phyloP scores from a whole-genome alignment of 345 rosid genomes.

The Pistacia vera region DNA sequence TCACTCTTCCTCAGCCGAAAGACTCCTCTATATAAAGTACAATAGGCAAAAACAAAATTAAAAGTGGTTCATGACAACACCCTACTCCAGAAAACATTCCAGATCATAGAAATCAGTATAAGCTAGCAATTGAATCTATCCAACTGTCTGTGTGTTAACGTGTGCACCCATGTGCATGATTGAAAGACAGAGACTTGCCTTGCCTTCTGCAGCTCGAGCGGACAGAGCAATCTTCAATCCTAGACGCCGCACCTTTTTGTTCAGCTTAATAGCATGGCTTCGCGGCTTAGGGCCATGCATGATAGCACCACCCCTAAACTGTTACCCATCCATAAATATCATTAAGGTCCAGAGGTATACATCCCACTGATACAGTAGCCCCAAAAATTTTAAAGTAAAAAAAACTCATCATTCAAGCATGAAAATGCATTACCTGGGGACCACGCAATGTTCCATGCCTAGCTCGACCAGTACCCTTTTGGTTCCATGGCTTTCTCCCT shows the following conservation, averaged over 20 bases:
- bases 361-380: conserved; percentile 11
- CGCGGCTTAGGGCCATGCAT: conserved; percentile 97
- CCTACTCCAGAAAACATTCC: not conserved
- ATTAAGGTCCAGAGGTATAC: conserved; percentile 16
- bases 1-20: not conserved
- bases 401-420: conserved; percentile 13
- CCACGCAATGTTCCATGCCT: conserved; percentile 89
- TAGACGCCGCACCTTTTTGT: conserved; percentile 87
- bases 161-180: not conserved
- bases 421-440: conserved; percentile 62
- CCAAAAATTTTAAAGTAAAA: not conserved
- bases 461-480: conserved; percentile 92
- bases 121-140: not conserved
- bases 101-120: too few species aligned
- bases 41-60: not conserved
- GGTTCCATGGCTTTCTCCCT: conserved; percentile 86
- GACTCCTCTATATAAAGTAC: not conserved
- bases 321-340: conserved; percentile 32
- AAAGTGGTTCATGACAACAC: not conserved
- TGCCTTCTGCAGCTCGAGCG: conserved; percentile 96
- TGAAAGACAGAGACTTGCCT: conserved; percentile 49
- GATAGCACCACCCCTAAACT: conserved; percentile 88
- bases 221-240: conserved; percentile 92
- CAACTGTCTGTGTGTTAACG: not conserved
- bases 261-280: conserved; percentile 88